Percentiles rank a stretch among this genome's conserved stretches.
Evolutionary conservation across 2,329 filamentous ascomycete genomes (phyloP).

Genomic region (Calonectria naviculata): DNA sequence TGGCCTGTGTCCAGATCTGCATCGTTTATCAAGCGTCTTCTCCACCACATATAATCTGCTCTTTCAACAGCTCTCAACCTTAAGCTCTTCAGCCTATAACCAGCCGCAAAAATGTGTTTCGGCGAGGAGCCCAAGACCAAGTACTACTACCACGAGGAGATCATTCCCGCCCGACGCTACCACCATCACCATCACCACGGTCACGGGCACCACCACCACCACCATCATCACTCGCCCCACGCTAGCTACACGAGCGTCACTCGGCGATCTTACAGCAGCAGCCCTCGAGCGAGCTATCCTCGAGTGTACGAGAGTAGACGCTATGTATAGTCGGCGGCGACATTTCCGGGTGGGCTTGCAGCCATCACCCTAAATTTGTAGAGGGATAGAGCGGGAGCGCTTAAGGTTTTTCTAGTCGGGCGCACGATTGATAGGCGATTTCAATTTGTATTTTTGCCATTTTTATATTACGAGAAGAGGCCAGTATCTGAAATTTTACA

Average conservation of each 20-base stretch:
- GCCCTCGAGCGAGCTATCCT: slow-evolving; percentile 54
- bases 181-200: slow-evolving; percentile 48
- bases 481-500: background rate
- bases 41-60: background rate
- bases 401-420: background rate
- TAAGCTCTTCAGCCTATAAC: background rate
- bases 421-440: background rate
- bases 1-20: background rate
- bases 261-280: slow-evolving; percentile 49
- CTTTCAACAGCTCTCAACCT: background rate
- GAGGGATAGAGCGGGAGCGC: background rate
- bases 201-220: slow-evolving; percentile 49
- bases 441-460: background rate
- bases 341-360: background rate
- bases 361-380: background rate
- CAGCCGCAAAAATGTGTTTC: slow-evolving; percentile 61
- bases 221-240: slow-evolving; percentile 48
- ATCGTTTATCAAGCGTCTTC: background rate
- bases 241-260: slow-evolving; percentile 56
- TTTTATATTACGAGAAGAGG: background rate
- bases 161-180: slow-evolving; percentile 57
- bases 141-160: slow-evolving; percentile 68
- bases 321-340: slow-evolving; percentile 22
- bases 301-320: slow-evolving; percentile 52
- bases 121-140: slow-evolving; percentile 53